Conservation (phyloP, 2,329 filamentous ascomycete genomes). For the Monosporascus sp. region DNA sequence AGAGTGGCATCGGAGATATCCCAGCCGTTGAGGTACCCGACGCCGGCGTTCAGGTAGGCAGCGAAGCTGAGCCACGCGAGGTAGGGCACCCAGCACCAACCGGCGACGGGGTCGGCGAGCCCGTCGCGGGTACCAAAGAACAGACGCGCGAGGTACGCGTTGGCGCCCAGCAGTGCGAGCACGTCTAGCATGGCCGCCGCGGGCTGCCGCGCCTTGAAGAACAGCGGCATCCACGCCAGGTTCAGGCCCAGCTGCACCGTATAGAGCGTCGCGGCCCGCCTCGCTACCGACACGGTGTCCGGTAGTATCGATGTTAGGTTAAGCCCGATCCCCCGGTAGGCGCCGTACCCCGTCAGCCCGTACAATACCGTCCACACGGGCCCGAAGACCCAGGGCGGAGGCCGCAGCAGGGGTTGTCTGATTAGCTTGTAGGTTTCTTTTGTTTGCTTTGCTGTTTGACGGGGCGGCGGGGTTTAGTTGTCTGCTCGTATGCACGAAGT, state of each 20-base stretch:
- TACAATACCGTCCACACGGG: slow-evolving; percentile 65
- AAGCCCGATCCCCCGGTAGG: slow-evolving; percentile 63
- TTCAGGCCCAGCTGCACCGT: slow-evolving; percentile 82
- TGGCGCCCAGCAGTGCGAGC: slow-evolving; percentile 63
- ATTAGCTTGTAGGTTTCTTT: slow-evolving; percentile 59
- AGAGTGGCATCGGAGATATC: slow-evolving; percentile 38
- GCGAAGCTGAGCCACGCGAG: slow-evolving; percentile 83
- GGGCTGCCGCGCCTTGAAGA: slow-evolving; percentile 74
- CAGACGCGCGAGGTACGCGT: slow-evolving; percentile 67
- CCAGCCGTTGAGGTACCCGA: slow-evolving; percentile 66
- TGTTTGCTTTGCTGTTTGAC: slow-evolving; percentile 45
- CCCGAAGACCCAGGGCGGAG: slow-evolving; percentile 57
- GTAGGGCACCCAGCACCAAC: slow-evolving; percentile 75
- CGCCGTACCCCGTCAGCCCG: slow-evolving; percentile 80
- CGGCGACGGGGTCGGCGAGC: slow-evolving; percentile 62
- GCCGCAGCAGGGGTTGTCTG: slow-evolving; percentile 61
- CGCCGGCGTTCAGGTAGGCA: slow-evolving; percentile 71
- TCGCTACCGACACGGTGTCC: slow-evolving; percentile 16
- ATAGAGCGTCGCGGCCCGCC: slow-evolving; percentile 73
- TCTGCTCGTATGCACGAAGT: background rate
- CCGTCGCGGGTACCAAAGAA: slow-evolving; percentile 76
- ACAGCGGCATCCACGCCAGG: slow-evolving; percentile 85
- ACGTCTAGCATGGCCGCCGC: slow-evolving; percentile 72
- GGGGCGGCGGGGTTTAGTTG: slow-evolving; percentile 1
- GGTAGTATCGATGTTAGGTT: no score